Evolutionary conservation across 805 yeast species (phyloP).

Genomic region (Priceomyces melissophilus): DNA sequence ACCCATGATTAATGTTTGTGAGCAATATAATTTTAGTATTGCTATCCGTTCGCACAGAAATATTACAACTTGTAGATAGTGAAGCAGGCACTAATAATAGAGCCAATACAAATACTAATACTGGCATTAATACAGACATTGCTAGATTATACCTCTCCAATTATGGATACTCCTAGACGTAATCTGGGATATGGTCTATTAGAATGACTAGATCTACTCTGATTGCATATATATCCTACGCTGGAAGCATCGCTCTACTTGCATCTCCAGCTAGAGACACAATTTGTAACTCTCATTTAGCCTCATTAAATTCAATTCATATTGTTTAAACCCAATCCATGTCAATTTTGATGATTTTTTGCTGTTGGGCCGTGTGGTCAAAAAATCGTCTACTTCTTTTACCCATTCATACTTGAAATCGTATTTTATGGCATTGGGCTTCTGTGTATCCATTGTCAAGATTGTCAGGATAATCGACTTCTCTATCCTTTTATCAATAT

Average conservation of each 20-base stretch:
- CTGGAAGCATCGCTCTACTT: too few relatives aligned
- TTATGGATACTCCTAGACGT: too few relatives aligned
- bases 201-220: too few relatives aligned
- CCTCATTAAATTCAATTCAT: constrained; percentile 23
- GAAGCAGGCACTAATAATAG: too few relatives aligned
- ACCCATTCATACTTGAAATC: constrained; percentile 25
- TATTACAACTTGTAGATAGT: constrained; percentile 20
- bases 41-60: too few relatives aligned
- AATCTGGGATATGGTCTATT: too few relatives aligned
- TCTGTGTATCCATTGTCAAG: constrained; percentile 18
- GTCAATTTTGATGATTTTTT: constrained; percentile 3
- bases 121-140: too few relatives aligned
- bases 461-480: constrained; percentile 20
- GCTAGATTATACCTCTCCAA: too few relatives aligned
- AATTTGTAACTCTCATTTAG: constrained; percentile 24
- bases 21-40: neutral
- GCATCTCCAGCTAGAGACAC: too few relatives aligned
- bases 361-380: neutral
- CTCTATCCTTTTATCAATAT: constrained; percentile 17
- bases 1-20: constrained; percentile 9
- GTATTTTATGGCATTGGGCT: constrained; percentile 21
- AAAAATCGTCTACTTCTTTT: constrained; percentile 5
- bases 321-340: constrained; percentile 21
- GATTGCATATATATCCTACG: too few relatives aligned
- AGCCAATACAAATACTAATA: too few relatives aligned